Percentiles rank a stretch among this genome's conserved stretches.
phyloP scores from a whole-genome alignment of 148 eudicot genomes.

The Suaeda aralocaspica region DNA sequence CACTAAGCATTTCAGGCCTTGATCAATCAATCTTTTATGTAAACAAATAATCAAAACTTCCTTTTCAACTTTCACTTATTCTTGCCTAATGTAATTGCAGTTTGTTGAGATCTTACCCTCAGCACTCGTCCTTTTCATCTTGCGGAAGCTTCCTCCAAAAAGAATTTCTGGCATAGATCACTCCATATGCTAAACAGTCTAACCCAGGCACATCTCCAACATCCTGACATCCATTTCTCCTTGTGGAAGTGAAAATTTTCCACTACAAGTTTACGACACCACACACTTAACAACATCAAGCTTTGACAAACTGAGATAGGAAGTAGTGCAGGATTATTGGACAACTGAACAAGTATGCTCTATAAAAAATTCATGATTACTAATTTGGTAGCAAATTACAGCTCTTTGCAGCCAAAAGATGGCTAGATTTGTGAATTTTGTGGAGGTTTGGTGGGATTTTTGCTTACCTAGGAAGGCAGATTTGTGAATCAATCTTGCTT shows the following conservation, averaged over 20 bases:
- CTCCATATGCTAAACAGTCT: slow-evolving; percentile 46
- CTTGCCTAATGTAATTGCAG: slow-evolving; percentile 35
- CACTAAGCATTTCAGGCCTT: background rate
- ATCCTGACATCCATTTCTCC: background rate
- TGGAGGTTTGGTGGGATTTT: background rate
- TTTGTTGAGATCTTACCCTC: slow-evolving; percentile 92
- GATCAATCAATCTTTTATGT: background rate
- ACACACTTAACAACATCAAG: background rate
- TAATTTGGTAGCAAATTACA: background rate
- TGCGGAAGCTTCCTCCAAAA: slow-evolving; percentile 84
- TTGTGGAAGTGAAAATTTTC: background rate
- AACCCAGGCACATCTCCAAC: background rate
- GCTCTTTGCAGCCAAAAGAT: background rate
- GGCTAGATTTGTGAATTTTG: background rate
- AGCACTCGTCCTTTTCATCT: slow-evolving; percentile 76
- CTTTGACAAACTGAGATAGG: too few species aligned
- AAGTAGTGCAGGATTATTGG: background rate
- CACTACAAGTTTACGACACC: background rate
- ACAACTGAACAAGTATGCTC: background rate
- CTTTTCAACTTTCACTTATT: background rate
- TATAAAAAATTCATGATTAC: background rate
- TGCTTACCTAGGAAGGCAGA: too few species aligned
- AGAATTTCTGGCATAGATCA: slow-evolving; percentile 70
- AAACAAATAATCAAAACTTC: background rate
- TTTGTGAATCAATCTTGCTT: background rate